Evolutionary conservation across 108 stramenopile genomes (phyloP), one percentile per base, ranked within the genome.

Genomic region (Fragilariopsis cylindrus): DNA sequence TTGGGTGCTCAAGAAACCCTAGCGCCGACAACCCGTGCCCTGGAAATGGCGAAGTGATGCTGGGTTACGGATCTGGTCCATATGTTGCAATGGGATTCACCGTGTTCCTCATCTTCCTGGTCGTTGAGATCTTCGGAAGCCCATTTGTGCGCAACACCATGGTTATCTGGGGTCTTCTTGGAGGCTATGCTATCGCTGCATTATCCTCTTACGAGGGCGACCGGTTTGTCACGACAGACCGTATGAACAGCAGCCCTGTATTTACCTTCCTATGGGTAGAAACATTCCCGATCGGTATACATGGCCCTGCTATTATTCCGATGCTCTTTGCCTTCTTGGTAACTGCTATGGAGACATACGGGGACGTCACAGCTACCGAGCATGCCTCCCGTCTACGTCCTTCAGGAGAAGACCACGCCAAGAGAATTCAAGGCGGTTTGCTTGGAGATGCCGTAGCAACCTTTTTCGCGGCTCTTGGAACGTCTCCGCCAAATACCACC

Each of bases 271-370:
- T 85, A n/a, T 85, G 84, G 83, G 82, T 69, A 15, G 72, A 71
- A 58, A 82, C 78, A n/a, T 85, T 82, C 64, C 84, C 84, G 21
- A 70, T 85, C 41, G 54, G 81, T 7, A 57, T 85, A 43, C 67
- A 81, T 63, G 64, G 70, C 58, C 80, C 80, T 41, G 79, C 79
- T n/a, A 49, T 85, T 60, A 71, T 85, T 15, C 84, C 84, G 4
- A 76, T 66, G 71, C 68, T 85, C 21, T 60, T 85, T 40, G 84
- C 74, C 18, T 85, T 80, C 60, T 21, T 85, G 43, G 81, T 85
- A 19, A 78, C 84, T 9, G 76, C 84, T n/a, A 80, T 81, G 71
- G 84, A 85, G 66, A 85, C 84, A 12, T 73, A 80, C 46, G 84
- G 81, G 5, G 84, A 85, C 70, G 76, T 82, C n/a, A 77, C 84